Base-by-base conservation (phyloP, 2,329 filamentous ascomycete species). In the Trichoderma arundinaceum region DNA sequence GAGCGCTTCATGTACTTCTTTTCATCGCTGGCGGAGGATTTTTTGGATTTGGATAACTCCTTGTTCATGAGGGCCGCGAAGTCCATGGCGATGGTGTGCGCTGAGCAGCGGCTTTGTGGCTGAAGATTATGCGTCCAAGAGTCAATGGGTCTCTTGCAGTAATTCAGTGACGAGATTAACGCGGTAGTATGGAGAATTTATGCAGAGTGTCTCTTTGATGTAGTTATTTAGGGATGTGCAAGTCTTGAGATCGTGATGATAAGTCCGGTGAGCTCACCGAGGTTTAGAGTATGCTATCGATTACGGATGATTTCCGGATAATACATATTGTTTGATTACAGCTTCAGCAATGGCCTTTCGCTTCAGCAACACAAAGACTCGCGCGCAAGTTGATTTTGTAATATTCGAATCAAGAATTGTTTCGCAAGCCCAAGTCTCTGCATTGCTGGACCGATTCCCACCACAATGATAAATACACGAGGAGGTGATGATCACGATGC, bases 31-130 rank as follows among this genome's bases (percentile, higher is more conserved):
- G 79, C 71, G 48, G 79, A 70, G 48, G 78, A 71, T 63, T 84
- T 79, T 77, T 92, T 92, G 71, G 89, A 84, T 78, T 95, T 96
- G 73, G 91, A 88, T 74, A 99, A 95, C 79, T 97, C 93, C 75
- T 92, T 91, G 73, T 91, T 88, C 92, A 99, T 96, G 54, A 99
- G 82, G 41, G 92, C 87, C 68, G 93, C 93, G 82, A 99, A 99
- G 79, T 99, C 94, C 95, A 99, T 99, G 71, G 68, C 83, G 75
- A 68, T 32, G 64, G 41, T 10, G 3, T 61, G 46, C 41, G 62
- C 43, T 65, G 2, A 7, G 22, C 2, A 58, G 52, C 62, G 62
- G 35, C 44, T 54, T 46, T 28, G 13, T n/a, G 9, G 38, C 6
- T 38, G 28, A n/a, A 22, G 60, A 9, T 53, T 19, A 28, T 33